Evolutionary conservation across 179 eudicot genomes (phyloP).

Genomic region (Carnegiea gigantea): DNA sequence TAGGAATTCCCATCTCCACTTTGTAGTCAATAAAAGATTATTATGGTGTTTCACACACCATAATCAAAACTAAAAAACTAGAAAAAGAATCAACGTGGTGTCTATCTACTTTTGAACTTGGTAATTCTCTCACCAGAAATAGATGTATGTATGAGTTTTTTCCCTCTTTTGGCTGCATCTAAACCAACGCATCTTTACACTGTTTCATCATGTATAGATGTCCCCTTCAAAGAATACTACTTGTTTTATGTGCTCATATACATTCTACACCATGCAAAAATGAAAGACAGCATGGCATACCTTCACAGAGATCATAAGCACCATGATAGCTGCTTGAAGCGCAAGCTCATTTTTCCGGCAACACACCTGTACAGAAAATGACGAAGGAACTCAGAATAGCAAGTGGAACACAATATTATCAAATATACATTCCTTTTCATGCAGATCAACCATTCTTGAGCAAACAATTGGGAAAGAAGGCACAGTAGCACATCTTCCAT

Average conservation of each 20-base stretch:
- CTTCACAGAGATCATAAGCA: conserved; percentile 79
- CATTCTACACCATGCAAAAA: neutral
- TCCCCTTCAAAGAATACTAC: neutral
- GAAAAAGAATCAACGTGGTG: neutral
- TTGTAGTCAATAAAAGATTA: no score
- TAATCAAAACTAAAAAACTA: neutral
- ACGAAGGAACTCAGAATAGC: conserved; percentile 7
- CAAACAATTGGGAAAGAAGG: neutral
- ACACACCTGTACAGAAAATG: conserved; percentile 48
- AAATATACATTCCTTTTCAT: neutral
- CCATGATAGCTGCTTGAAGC: conserved; percentile 69
- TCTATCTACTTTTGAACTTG: neutral
- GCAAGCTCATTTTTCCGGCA: conserved; percentile 33
- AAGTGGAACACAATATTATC: neutral
- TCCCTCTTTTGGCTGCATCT: neutral
- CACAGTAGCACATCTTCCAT: neutral
- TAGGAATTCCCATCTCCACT: neutral
- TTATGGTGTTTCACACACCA: neutral
- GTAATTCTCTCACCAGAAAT: neutral
- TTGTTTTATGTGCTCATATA: neutral
- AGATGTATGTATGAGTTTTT: neutral
- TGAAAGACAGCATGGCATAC: conserved; percentile 28
- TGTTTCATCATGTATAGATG: neutral
- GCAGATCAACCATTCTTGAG: neutral
- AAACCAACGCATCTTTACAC: neutral